Evolutionary conservation across 257 asterid genomes (phyloP).

Genomic region (Jaltomata sinuosa): DNA sequence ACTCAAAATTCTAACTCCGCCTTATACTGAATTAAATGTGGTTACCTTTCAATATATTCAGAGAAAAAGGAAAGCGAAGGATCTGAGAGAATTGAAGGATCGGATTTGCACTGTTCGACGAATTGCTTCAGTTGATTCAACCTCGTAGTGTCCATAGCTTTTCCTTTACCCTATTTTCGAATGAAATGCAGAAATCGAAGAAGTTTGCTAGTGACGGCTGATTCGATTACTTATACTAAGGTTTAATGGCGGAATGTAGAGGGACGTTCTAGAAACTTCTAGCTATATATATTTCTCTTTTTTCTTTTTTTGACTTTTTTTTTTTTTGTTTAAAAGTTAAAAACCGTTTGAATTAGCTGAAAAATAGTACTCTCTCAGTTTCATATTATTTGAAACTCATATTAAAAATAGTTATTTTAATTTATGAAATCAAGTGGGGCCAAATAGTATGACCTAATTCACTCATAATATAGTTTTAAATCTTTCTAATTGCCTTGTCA

Average conservation of each 20-base stretch:
- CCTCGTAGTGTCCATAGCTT: slow-evolving; percentile 53
- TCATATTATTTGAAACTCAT: no score
- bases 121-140: slow-evolving; percentile 50
- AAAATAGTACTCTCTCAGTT: no score
- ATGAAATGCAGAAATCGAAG: not conserved
- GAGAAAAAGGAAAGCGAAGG: slow-evolving; percentile 75
- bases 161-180: not conserved
- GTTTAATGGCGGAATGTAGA: not conserved
- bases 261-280: not conserved
- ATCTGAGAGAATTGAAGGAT: slow-evolving; percentile 59
- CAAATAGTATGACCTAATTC: no score
- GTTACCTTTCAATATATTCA: slow-evolving; percentile 66
- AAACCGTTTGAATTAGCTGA: no score
- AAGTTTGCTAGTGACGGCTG: not conserved
- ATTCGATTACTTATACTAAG: not conserved
- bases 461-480: no score
- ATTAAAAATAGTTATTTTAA: no score
- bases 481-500: no score
- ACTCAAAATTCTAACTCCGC: no score
- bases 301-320: no score
- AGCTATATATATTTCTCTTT: not conserved
- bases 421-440: no score
- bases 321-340: no score
- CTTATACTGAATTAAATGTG: not conserved
- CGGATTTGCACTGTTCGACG: slow-evolving; percentile 47